A percentile compares a stretch with the other conserved stretches of the same genome.
Conservation (phyloP, 73 alveolate genomes). For the Paramecium sexaurelia region DNA sequence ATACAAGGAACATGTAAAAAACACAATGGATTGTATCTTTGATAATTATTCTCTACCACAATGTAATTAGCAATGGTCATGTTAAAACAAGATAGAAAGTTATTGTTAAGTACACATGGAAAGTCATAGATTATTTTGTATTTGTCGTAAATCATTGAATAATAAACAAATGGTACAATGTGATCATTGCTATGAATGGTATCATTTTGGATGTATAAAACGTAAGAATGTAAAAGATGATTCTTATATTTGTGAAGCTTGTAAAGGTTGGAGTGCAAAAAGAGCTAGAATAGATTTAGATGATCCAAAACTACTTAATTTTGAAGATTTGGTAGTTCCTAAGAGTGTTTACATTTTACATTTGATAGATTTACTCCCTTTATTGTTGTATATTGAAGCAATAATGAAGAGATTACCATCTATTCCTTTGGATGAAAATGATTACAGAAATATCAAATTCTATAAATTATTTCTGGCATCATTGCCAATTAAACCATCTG, state of each 20-base stretch:
- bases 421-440: neutral
- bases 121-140: slow-evolving; percentile 39
- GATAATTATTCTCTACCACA: neutral
- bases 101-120: slow-evolving; percentile 46
- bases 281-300: slow-evolving; percentile 7
- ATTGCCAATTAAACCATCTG: slow-evolving; percentile 32
- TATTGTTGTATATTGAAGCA: neutral
- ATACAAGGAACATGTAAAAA: neutral
- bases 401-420: neutral
- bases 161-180: slow-evolving; percentile 55
- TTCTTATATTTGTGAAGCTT: slow-evolving; percentile 35
- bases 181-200: slow-evolving; percentile 55
- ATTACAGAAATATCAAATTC: slow-evolving; percentile 27
- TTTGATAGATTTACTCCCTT: slow-evolving; percentile 6
- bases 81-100: neutral
- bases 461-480: slow-evolving; percentile 26
- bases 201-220: slow-evolving; percentile 48
- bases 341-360: slow-evolving; percentile 29
- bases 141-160: slow-evolving; percentile 2
- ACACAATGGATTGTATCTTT: neutral
- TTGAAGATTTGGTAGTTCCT: slow-evolving; percentile 43
- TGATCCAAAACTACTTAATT: neutral
- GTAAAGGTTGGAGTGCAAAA: neutral
- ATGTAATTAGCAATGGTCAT: neutral
- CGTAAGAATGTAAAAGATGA: slow-evolving; percentile 42